These are phyloP conservation scores for Aspergillus incahuasiensis DNA, from an alignment of 495 filamentous ascomycete genomes.

Conservation along the genomic window DNA sequence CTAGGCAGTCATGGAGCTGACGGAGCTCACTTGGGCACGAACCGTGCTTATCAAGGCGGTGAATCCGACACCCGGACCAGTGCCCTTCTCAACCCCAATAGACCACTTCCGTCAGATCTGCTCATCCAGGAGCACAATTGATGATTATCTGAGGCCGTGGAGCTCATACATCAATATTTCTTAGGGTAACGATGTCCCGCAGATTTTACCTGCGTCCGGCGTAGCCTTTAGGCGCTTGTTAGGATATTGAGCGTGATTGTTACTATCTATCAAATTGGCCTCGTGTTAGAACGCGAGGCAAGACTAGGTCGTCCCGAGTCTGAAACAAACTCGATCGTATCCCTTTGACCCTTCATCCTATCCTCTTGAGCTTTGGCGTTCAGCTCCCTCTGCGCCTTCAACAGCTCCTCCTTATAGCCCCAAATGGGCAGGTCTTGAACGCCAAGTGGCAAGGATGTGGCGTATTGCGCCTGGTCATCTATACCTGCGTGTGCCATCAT, in stretches of 20 bases:
- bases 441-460: slow-evolving; percentile 69
- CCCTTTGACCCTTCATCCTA: slow-evolving; percentile 48
- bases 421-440: slow-evolving; percentile 58
- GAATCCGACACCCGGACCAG: slow-evolving; percentile 1
- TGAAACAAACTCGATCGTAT: slow-evolving; percentile 73
- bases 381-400: slow-evolving; percentile 58
- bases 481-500: slow-evolving; percentile 79
- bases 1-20: slow-evolving; percentile 40
- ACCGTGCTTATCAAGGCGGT: slow-evolving; percentile 17
- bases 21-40: slow-evolving; percentile 36
- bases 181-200: too few species aligned
- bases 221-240: neutral
- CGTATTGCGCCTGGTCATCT: slow-evolving; percentile 63
- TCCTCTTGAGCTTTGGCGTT: slow-evolving; percentile 56
- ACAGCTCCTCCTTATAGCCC: slow-evolving; percentile 71
- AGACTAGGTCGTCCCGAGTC: slow-evolving; percentile 7
- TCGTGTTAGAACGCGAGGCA: neutral
- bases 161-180: too few species aligned
- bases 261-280: neutral
- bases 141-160: too few species aligned
- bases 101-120: neutral
- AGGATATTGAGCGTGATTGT: neutral
- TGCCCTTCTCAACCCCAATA: neutral
- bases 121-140: too few species aligned
- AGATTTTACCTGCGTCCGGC: too few species aligned